These are phyloP conservation scores for Opeltia flavorubescens DNA, from an alignment of 495 filamentous ascomycete genomes.

Conservation along the genomic window DNA sequence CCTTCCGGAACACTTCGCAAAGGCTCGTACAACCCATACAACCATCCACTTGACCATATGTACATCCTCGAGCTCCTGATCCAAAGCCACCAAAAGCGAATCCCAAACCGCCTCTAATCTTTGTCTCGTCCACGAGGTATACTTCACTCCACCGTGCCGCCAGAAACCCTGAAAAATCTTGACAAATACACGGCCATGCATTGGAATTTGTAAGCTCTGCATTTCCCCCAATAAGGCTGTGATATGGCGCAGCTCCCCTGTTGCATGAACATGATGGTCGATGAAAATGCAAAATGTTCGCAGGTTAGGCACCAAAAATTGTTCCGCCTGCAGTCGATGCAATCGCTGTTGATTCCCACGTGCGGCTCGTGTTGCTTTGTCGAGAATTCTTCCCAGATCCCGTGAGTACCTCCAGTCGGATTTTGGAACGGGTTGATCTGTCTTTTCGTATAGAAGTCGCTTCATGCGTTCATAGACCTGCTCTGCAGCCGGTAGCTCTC, in stretches of 20 bases:
- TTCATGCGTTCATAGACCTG: slow-evolving; percentile 76
- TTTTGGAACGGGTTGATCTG: slow-evolving; percentile 14
- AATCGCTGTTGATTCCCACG: slow-evolving; percentile 31
- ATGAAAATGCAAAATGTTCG: slow-evolving; percentile 54
- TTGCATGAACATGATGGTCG: slow-evolving; percentile 28
- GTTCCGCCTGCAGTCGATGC: slow-evolving; percentile 34
- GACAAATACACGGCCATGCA: slow-evolving; percentile 49
- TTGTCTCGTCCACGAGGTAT: slow-evolving; percentile 44
- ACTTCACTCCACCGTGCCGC: slow-evolving; percentile 41
- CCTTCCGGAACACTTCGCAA: slow-evolving; percentile 13
- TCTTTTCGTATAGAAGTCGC: slow-evolving; percentile 28
- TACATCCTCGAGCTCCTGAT: slow-evolving; percentile 7
- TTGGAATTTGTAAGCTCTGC: slow-evolving; percentile 36
- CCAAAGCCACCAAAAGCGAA: slow-evolving; percentile 11
- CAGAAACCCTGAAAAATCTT: slow-evolving; percentile 55
- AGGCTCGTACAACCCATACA: slow-evolving; percentile 14
- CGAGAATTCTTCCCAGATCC: slow-evolving; percentile 27
- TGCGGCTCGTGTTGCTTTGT: slow-evolving; percentile 36
- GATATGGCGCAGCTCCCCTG: slow-evolving; percentile 43
- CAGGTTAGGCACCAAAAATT: slow-evolving; percentile 45
- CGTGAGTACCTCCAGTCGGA: slow-evolving; percentile 49
- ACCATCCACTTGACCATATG: slow-evolving; percentile 14
- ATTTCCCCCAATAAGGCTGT: slow-evolving; percentile 51
- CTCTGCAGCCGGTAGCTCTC: slow-evolving; percentile 58
- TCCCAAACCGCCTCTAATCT: slow-evolving; percentile 32